Conservation (phyloP, 179 eudicot genomes). For the Beta macrorhiza region DNA sequence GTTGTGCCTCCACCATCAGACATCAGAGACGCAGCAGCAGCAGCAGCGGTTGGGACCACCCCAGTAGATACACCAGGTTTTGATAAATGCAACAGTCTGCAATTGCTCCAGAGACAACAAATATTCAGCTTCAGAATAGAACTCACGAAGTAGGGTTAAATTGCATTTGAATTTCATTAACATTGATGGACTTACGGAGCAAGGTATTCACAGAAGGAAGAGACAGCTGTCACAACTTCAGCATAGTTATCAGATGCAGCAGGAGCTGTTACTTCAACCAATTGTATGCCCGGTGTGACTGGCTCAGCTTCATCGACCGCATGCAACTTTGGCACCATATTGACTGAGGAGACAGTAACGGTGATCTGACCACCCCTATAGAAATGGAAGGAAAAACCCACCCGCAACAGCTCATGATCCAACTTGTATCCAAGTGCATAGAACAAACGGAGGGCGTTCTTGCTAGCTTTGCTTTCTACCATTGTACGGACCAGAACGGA, state of each 20-base stretch:
- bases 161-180: background rate
- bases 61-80: constrained; percentile 87
- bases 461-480: constrained; percentile 84
- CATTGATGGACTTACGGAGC: constrained; percentile 66
- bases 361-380: constrained; percentile 80
- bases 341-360: constrained; percentile 75
- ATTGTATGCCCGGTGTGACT: constrained; percentile 81
- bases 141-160: background rate
- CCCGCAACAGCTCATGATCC: constrained; percentile 79
- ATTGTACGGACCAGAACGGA: constrained; percentile 75
- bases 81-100: constrained; percentile 84
- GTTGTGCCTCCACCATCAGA: constrained; percentile 81
- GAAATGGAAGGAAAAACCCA: constrained; percentile 73
- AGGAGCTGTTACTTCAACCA: constrained; percentile 94
- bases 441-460: constrained; percentile 74
- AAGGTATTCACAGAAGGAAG: constrained; percentile 91
- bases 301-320: constrained; percentile 81
- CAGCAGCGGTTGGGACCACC: constrained; percentile 87
- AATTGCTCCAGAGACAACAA: constrained; percentile 16
- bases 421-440: constrained; percentile 79
- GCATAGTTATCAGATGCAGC: constrained; percentile 74
- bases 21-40: constrained; percentile 94
- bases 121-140: background rate
- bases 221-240: constrained; percentile 70
- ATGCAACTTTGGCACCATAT: constrained; percentile 79